A percentile compares a stretch with the other conserved stretches of the same genome.
Evolutionary conservation across 768 basidiomycete species (phyloP).

Genomic region (Tricholoma saponaceum): DNA sequence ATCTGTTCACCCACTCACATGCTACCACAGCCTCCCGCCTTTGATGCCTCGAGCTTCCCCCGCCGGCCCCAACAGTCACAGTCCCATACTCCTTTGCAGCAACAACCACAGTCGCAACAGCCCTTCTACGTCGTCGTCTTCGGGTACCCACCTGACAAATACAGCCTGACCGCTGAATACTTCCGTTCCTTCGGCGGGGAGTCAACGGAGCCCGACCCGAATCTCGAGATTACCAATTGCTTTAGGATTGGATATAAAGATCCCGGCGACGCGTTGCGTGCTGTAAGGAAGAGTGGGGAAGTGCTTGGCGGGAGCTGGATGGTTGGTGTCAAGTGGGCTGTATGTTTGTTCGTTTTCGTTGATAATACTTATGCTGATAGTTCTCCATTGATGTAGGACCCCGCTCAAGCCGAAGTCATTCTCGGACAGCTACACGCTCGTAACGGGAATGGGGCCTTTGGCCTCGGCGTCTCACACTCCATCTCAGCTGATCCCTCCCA

Average conservation of each 20-base stretch:
- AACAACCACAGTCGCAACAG: conserved; percentile 25
- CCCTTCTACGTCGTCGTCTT: conserved; percentile 73
- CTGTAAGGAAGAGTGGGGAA: conserved; percentile 81
- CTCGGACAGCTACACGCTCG: conserved; percentile 38
- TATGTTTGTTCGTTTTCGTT: conserved; percentile 33
- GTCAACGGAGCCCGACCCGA: conserved; percentile 62
- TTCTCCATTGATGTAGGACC: conserved; percentile 42
- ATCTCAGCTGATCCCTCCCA: conserved; percentile 19
- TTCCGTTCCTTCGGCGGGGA: conserved; percentile 68
- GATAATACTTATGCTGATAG: background rate
- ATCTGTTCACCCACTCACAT: conserved; percentile 2
- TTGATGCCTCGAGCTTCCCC: conserved; percentile 37
- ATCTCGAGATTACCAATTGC: conserved; percentile 71
- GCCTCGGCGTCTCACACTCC: conserved; percentile 1
- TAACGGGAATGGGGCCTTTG: conserved; percentile 9
- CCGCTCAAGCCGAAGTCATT: conserved; percentile 50
- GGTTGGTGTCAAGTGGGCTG: conserved; percentile 86
- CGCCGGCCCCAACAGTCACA: conserved; percentile 26
- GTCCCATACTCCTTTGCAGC: conserved; percentile 19
- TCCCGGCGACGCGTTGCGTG: conserved; percentile 70
- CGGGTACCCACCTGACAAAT: conserved; percentile 84
- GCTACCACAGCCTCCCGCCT: conserved; percentile 29
- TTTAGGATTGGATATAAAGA: conserved; percentile 76
- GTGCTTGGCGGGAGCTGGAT: conserved; percentile 72
- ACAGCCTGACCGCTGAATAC: conserved; percentile 66